These are phyloP conservation scores for Bryoerythrophyllum caledonicum DNA, from an alignment of 225 moss, liverwort and hornwort genomes.

Conservation along the genomic window DNA sequence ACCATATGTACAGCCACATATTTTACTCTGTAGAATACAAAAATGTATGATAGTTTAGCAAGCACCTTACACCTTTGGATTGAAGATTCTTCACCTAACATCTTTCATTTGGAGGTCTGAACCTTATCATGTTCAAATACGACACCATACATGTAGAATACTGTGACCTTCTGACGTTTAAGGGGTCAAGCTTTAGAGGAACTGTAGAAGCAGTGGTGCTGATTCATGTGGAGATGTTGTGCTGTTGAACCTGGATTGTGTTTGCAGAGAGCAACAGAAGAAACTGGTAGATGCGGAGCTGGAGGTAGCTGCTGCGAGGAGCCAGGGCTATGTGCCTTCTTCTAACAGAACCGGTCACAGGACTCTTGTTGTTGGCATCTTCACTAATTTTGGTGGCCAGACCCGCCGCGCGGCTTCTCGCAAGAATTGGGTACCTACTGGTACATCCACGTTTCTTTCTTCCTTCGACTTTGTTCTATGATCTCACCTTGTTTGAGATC, in stretches of 20 bases:
- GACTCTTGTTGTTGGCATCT: slow-evolving; percentile 72
- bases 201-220: neutral
- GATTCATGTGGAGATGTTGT: neutral
- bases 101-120: too few species aligned
- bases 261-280: slow-evolving; percentile 74
- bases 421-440: slow-evolving; percentile 83
- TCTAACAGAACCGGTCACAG: slow-evolving; percentile 50
- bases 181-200: neutral
- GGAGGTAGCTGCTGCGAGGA: slow-evolving; percentile 86
- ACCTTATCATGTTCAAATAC: too few species aligned
- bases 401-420: slow-evolving; percentile 75
- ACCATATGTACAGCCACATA: too few species aligned
- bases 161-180: too few species aligned
- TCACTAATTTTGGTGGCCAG: slow-evolving; percentile 76
- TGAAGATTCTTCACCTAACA: too few species aligned
- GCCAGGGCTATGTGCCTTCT: slow-evolving; percentile 63
- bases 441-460: slow-evolving; percentile 34
- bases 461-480: too few species aligned
- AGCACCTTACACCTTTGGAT: too few species aligned
- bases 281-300: slow-evolving; percentile 72
- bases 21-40: too few species aligned
- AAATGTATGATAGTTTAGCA: too few species aligned
- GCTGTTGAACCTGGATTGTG: neutral
- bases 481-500: neutral
- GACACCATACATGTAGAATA: too few species aligned